Conservation (phyloP, 306 rosid species). For the Crotalaria pallida region DNA sequence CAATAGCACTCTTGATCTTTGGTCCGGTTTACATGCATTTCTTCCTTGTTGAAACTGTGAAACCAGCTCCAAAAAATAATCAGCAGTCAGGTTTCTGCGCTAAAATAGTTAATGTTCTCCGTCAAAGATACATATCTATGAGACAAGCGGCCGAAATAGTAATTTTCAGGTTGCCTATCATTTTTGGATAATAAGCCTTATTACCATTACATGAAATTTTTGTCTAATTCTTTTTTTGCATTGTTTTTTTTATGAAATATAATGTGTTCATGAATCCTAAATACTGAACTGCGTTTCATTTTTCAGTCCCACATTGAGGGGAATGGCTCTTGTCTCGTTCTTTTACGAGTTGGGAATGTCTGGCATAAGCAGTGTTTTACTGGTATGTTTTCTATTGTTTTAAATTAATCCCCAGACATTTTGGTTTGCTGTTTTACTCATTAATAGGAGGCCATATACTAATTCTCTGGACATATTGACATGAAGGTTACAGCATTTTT, state of each 20-base stretch:
- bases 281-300: background rate
- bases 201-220: background rate
- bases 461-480: background rate
- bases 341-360: slow-evolving; percentile 83
- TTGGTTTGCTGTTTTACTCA: background rate
- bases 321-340: slow-evolving; percentile 66
- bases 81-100: slow-evolving; percentile 34
- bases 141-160: slow-evolving; percentile 55
- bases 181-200: background rate
- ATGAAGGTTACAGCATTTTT: background rate
- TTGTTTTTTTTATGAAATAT: background rate
- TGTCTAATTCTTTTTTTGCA: background rate
- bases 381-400: slow-evolving; percentile 38
- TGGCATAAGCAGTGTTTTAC: slow-evolving; percentile 50
- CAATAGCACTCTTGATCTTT: slow-evolving; percentile 51
- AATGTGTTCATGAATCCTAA: background rate
- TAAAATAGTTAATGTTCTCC: slow-evolving; percentile 33
- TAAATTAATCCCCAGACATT: background rate
- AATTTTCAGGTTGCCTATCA: slow-evolving; percentile 39
- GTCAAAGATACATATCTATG: slow-evolving; percentile 55
- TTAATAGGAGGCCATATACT: background rate
- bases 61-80: slow-evolving; percentile 21
- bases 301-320: slow-evolving; percentile 69
- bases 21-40: slow-evolving; percentile 64
- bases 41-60: slow-evolving; percentile 58